Evolutionary conservation across 352 stramenopile genomes (phyloP), one percentile per base, ranked within the genome.

Genomic region (Phytophthora rubi): DNA sequence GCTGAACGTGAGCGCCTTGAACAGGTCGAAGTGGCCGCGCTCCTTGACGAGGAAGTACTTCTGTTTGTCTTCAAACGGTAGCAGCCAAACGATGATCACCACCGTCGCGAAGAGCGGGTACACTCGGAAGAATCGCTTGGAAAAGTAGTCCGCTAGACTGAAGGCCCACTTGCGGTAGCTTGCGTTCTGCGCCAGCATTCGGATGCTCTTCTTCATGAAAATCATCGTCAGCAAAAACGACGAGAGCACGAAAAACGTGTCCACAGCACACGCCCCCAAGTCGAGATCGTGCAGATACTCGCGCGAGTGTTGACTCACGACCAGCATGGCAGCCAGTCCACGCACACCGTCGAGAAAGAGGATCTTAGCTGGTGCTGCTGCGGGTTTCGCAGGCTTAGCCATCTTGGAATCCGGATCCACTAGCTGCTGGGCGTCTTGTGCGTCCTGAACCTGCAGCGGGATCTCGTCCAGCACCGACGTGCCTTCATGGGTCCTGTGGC

Each of bases 231-330:
- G 51, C n/a, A 83, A 48, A 37, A 83, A 83, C 0, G 76, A 76
- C 21, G 76, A 83, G n/a, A 83, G 65, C 45, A 83, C 76, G 56
- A 83, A 83, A 30, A 83, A 83, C 7, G 69, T 52, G 53, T 83
- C 76, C 39, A 83, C 76, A 0, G 70, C 70, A 4, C 53, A 71
- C 16, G 70, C 70, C 30, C 74, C 74, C 9, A 81, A 55, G 44
- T 78, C 61, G 12, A 78, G 54, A 18, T 73, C 74, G 52, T 68
- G 58, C 16, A 77, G 44, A 28, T 80, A 76, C 48, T 79, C 63
- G 2, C 54, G 30, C 8, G 71, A 76, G 53, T 84, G 76, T 10
- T 78, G 67, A 21, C 51, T 55, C 35, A 81, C 71, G 9, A 84
- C 79, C n/a, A 84, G 28, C 7, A 84, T 68, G 1, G 76, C 77